phyloP scores from a whole-genome alignment of 139 green algal species.

The Picochlorum sp. region DNA sequence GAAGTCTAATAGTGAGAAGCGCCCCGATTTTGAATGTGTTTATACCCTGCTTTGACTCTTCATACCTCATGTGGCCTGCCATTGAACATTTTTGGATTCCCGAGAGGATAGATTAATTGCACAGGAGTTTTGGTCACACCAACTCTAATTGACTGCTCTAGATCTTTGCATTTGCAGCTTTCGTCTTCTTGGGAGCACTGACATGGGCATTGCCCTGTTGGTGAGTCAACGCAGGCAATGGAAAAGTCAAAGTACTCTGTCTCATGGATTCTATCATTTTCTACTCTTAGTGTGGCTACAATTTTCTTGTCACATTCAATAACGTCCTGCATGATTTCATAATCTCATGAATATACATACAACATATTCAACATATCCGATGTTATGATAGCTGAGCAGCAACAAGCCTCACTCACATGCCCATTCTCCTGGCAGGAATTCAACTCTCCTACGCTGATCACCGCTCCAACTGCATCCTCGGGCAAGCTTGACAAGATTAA shows the following conservation, averaged over 20 bases:
- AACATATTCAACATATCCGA: not conserved
- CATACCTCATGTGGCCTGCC: constrained; percentile 32
- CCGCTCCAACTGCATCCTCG: too few species aligned
- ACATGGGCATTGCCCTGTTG: constrained; percentile 55
- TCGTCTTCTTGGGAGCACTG: constrained; percentile 57
- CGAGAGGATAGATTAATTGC: constrained; percentile 53
- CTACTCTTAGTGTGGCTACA: constrained; percentile 47
- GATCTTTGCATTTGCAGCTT: constrained; percentile 55
- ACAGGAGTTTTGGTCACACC: constrained; percentile 50
- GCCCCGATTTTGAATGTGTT: too few species aligned
- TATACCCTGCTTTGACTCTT: too few species aligned
- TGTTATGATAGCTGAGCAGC: too few species aligned
- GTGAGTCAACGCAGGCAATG: constrained; percentile 50
- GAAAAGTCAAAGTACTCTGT: constrained; percentile 45
- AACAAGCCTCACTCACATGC: too few species aligned
- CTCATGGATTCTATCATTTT: constrained; percentile 25
- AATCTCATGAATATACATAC: not conserved
- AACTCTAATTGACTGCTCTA: constrained; percentile 40
- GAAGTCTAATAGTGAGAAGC: too few species aligned
- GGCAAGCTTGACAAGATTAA: too few species aligned
- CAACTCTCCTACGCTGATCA: constrained; percentile 33
- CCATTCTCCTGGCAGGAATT: constrained; percentile 44
- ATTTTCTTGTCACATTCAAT: constrained; percentile 51
- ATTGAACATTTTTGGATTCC: constrained; percentile 40
- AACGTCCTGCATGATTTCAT: not conserved